Percentiles rank a stretch among this genome's conserved stretches.
These are phyloP conservation scores for Colletotrichum sp. DNA, from an alignment of 2,329 filamentous ascomycete genomes.

Conservation along the genomic window DNA sequence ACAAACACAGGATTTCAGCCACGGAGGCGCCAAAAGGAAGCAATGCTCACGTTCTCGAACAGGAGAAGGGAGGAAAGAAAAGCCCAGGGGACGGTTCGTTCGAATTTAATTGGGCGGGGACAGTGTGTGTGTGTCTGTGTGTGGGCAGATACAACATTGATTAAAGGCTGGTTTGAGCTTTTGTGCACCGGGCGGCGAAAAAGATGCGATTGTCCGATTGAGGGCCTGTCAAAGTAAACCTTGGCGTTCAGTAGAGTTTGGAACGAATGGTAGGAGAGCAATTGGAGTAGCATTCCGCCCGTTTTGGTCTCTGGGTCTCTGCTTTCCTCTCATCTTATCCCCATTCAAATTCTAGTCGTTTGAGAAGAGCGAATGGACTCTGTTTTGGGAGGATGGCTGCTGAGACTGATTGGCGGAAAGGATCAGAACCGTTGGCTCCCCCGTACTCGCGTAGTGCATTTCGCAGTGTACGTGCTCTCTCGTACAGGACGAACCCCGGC, in stretches of 20 bases:
- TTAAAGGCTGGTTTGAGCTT: constrained; percentile 11
- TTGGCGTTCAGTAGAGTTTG: background rate
- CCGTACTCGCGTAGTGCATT: background rate
- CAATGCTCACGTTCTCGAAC: background rate
- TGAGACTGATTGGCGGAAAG: background rate
- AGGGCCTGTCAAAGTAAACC: background rate
- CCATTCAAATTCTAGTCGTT: background rate
- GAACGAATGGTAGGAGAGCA: background rate
- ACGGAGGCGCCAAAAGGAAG: background rate
- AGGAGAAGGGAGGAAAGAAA: background rate
- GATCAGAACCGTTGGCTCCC: background rate
- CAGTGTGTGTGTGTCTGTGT: background rate
- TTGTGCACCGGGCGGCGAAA: background rate
- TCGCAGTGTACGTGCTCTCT: background rate
- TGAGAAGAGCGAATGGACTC: background rate
- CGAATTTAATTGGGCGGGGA: background rate
- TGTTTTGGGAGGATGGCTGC: background rate
- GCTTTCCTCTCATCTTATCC: background rate
- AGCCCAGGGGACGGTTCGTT: background rate
- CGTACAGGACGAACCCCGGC: background rate
- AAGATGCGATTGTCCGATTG: background rate
- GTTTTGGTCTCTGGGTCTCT: background rate
- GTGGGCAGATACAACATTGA: background rate
- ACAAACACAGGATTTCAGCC: background rate
- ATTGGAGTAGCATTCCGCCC: background rate